Conservation (phyloP, 2,329 filamentous ascomycete species). For the Herpotrichia juniperi region DNA sequence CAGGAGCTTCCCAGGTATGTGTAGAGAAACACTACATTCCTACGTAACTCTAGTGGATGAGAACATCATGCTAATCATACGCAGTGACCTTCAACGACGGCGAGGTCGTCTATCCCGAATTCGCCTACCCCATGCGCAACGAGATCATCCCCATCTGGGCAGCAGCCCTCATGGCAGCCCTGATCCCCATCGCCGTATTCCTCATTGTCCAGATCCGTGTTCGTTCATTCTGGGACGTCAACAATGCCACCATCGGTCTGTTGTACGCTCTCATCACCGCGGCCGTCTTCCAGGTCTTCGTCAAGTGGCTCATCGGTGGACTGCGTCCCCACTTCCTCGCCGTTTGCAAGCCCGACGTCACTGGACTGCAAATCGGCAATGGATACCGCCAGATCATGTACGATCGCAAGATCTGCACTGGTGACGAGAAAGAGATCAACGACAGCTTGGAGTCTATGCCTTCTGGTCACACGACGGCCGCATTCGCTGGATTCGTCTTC, state of each 20-base stretch:
- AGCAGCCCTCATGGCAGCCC: slow-evolving; percentile 67
- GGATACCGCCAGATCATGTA: slow-evolving; percentile 70
- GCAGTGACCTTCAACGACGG: slow-evolving; percentile 67
- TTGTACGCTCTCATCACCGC: slow-evolving; percentile 73
- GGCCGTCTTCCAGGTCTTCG: slow-evolving; percentile 77
- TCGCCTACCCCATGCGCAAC: slow-evolving; percentile 72
- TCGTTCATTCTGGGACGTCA: slow-evolving; percentile 59
- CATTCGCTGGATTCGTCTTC: slow-evolving; percentile 74
- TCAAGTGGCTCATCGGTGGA: slow-evolving; percentile 74
- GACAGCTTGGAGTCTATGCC: slow-evolving; percentile 75
- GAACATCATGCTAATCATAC: background rate
- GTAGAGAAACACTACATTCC: slow-evolving; percentile 2
- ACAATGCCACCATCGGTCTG: slow-evolving; percentile 73
- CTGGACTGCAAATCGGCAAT: slow-evolving; percentile 47
- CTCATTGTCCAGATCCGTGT: slow-evolving; percentile 71
- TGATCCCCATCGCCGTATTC: slow-evolving; percentile 71
- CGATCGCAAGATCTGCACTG: slow-evolving; percentile 72
- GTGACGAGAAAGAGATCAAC: slow-evolving; percentile 67
- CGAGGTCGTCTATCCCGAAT: slow-evolving; percentile 71
- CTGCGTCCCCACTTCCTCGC: slow-evolving; percentile 69
- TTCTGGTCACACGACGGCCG: slow-evolving; percentile 75
- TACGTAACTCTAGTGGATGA: no score
- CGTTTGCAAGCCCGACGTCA: slow-evolving; percentile 69
- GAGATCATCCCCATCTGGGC: slow-evolving; percentile 76
- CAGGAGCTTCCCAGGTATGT: slow-evolving; percentile 65